These are phyloP conservation scores for Diaporthe vaccinii DNA, from an alignment of 2,329 filamentous ascomycete species.

Conservation along the genomic window DNA sequence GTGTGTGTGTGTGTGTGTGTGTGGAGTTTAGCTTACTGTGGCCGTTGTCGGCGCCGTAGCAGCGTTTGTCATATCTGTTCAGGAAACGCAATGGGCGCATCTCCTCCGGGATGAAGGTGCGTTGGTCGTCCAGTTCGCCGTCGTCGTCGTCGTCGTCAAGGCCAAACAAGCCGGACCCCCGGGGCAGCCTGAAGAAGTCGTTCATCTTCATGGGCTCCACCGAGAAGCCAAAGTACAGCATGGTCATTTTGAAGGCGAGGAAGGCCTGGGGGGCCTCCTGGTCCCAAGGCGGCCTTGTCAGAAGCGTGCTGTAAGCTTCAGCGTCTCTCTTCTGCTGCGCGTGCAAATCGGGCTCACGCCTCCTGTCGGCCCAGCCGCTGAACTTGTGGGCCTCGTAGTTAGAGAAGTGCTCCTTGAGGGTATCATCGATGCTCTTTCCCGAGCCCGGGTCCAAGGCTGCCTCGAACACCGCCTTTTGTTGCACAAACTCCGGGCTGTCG, in stretches of 20 bases:
- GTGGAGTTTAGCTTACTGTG: conserved; percentile 26
- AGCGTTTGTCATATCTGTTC: conserved; percentile 40
- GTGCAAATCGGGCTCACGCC: conserved; percentile 14
- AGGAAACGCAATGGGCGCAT: conserved; percentile 40
- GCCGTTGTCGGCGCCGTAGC: conserved; percentile 35
- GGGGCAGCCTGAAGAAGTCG: conserved; percentile 29
- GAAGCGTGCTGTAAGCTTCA: not conserved
- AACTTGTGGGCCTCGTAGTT: conserved; percentile 34
- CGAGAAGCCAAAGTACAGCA: conserved; percentile 62
- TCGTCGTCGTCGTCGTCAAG: conserved; percentile 36
- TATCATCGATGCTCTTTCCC: conserved; percentile 26
- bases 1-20: no score
- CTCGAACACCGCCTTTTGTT: not conserved
- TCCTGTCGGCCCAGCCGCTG: conserved; percentile 34
- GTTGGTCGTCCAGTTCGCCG: conserved; percentile 44
- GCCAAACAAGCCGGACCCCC: conserved; percentile 12
- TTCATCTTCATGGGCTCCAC: conserved; percentile 56
- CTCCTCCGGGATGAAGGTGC: conserved; percentile 35
- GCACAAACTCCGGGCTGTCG: not conserved
- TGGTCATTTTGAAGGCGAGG: conserved; percentile 58
- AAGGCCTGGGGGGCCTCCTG: not conserved
- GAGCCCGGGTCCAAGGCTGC: not conserved
- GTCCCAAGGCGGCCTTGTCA: conserved; percentile 8
- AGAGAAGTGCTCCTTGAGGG: conserved; percentile 26
- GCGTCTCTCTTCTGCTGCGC: conserved; percentile 25